Base-by-base conservation (phyloP, 192 early-diverging fungal species). In the Helicostylum pulchrum region DNA sequence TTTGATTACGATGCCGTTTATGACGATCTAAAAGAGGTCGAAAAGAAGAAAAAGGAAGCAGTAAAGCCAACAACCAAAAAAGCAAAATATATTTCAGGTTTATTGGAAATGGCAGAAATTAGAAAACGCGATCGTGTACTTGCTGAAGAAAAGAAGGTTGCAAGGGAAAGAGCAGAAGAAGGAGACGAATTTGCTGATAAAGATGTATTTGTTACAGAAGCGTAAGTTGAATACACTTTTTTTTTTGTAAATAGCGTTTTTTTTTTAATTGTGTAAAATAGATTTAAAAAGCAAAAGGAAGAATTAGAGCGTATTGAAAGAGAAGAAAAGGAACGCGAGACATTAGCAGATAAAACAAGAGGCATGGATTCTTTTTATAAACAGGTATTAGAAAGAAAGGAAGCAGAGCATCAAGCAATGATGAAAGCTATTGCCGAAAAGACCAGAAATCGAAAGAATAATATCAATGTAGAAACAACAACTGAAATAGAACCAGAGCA, bases 1-100 rank as follows among this genome's bases (percentile, higher is more conserved):
- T 92, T 88, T 76, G 89, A 91, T 60, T 92, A 92, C 66, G 90
- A 92, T 65, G 87, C 74, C 9, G 85, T 85, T 1, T 92, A 89
- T 67, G 90, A 92, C 51, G 79, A 82, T 52, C 66, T 91, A 32
- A 91, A 91, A 59, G 76, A 74, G 17, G 77, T 62, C 0, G 87
- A 89, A 44, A 74, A 66, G 11, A 71, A 77, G 0, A 71, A 80
- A 61, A 76, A 78, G 61, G 74, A 79, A 52, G 68, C 77, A 23
- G 67, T 74, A 17, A 85, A 88, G 34, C 68, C 53, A 7, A 44
- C 34, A 3, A 70, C 47, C 21, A 73, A 84, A 36, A 78, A 83
- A 49, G 80, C 90, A 12, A 81, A 82, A 70, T 92, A 92, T 65
- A 85, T 92, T 43, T 73, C 71, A 0, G 75, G 70, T 3, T 65